A percentile compares a stretch with the other conserved stretches of the same genome.
These are phyloP conservation scores for Epichloe amarillans DNA, from an alignment of 2,329 filamentous ascomycete genomes.

Conservation along the genomic window DNA sequence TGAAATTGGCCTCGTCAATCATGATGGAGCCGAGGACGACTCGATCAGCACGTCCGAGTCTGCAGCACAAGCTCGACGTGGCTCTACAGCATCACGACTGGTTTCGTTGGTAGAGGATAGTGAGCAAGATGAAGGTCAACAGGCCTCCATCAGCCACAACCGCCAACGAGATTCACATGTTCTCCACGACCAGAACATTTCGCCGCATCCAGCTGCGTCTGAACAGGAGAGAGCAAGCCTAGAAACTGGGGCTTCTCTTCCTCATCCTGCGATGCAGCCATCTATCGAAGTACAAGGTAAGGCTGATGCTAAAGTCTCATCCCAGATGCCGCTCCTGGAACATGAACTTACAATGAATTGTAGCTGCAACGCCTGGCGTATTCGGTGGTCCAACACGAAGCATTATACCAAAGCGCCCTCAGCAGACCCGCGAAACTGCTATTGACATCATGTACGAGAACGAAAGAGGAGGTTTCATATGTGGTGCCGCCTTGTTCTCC, in stretches of 20 bases:
- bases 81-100: conserved; percentile 7
- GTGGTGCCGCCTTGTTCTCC: conserved; percentile 83
- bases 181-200: background rate
- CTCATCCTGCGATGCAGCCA: conserved; percentile 14
- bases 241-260: conserved; percentile 1
- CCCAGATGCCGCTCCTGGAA: background rate
- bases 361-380: conserved; percentile 18
- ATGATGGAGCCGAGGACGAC: conserved; percentile 16
- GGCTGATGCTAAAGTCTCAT: background rate
- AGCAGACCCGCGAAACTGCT: conserved; percentile 35
- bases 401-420: conserved; percentile 20
- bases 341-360: background rate
- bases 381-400: conserved; percentile 15
- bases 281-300: conserved; percentile 22
- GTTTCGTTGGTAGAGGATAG: conserved; percentile 4
- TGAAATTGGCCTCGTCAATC: conserved; percentile 56
- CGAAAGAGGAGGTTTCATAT: conserved; percentile 79
- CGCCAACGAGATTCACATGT: background rate
- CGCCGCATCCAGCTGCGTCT: background rate
- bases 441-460: conserved; percentile 94
- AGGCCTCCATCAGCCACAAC: background rate
- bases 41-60: conserved; percentile 12
- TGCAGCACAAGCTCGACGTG: background rate
- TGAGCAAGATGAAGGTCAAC: background rate
- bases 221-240: conserved; percentile 1